Evolutionary conservation across 2,329 filamentous ascomycete species (phyloP).

Genomic region (Phyllosticta citribraziliensis): DNA sequence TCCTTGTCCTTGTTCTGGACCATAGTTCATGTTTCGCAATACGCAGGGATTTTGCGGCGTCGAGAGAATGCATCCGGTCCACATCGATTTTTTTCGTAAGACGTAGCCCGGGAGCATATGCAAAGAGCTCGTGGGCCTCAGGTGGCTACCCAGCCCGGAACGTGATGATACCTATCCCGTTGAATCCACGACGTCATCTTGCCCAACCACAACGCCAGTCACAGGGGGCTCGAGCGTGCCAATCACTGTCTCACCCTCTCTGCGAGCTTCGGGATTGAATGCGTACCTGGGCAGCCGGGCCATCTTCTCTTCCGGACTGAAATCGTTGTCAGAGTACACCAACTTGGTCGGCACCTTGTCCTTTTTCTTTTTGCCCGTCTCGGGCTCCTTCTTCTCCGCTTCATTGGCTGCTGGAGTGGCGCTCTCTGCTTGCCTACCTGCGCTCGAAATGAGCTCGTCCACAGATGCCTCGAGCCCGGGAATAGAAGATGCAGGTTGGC

Average conservation of each 20-base stretch:
- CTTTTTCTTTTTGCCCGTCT: slow-evolving; percentile 41
- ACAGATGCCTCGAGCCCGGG: slow-evolving; percentile 32
- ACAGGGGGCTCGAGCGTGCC: slow-evolving; percentile 7
- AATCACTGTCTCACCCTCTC: slow-evolving; percentile 7
- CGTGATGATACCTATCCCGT: slow-evolving; percentile 7
- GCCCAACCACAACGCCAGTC: slow-evolving; percentile 8
- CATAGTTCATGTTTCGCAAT: background rate
- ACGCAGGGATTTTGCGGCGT: background rate
- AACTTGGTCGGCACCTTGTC: slow-evolving; percentile 55
- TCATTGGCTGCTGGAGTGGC: slow-evolving; percentile 21
- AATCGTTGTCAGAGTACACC: slow-evolving; percentile 70
- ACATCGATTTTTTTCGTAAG: background rate
- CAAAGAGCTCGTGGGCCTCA: background rate
- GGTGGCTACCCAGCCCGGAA: background rate
- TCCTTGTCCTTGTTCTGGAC: background rate
- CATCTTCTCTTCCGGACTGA: slow-evolving; percentile 87
- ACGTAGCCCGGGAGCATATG: background rate
- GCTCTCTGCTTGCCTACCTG: slow-evolving; percentile 33
- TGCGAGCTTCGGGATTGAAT: slow-evolving; percentile 28
- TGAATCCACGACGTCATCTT: slow-evolving; percentile 9
- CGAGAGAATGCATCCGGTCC: background rate
- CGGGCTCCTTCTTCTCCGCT: slow-evolving; percentile 55
- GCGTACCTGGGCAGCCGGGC: slow-evolving; percentile 67
- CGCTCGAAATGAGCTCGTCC: slow-evolving; percentile 43
- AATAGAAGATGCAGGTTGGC: slow-evolving; percentile 15